Evolutionary conservation across 371 early-diverging fungal species (phyloP), one percentile per base, ranked within the genome.

Genomic region (Rhizopus stolonifer): DNA sequence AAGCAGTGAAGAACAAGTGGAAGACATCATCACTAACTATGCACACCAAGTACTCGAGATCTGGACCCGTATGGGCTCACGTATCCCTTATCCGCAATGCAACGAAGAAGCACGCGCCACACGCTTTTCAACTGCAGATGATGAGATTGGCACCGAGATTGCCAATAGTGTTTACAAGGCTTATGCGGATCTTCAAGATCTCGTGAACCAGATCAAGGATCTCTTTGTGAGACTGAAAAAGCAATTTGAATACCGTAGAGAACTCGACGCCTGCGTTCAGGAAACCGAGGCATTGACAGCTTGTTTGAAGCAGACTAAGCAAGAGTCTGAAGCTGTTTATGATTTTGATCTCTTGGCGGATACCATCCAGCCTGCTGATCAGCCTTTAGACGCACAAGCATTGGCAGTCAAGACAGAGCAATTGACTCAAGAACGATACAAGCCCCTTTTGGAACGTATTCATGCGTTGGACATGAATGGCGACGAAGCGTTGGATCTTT

Each of bases 31-130:
- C n/a, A 39, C 54, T 18, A 49, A 52, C 10, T 65, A 55, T 19
- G 31, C 29, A 19, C 54, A 63, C 22, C 42, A 46, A 42, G 46
- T 61, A 0, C n/a, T 58, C 23, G 38, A 58, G 1, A 14, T 63
- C 13, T 64, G 64, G 70, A 52, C 51, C 14, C 52, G 56, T 4
- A 34, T 24, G 3, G 66, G 66, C 4, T 61, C 66, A 4, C 40
- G 31, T 5, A 51, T 70, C 1, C 64, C 67, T 6, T 72, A 68
- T 33, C 72, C 72, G 13, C 24, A 32, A 13, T 65, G 74, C 23
- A 49, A 61, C 26, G 63, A 61, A 33, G 69, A 61, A 46, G 66
- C 69, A 10, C 49, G 69, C 18, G 54, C 62, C 0, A 69, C 61
- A 18, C 59, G 69, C 0, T 58, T 61, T 3, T 56, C 69, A 6